A percentile compares a stretch with the other conserved stretches of the same genome.
Conservation (phyloP, 306 rosid species). For the Potentilla sterilis region DNA sequence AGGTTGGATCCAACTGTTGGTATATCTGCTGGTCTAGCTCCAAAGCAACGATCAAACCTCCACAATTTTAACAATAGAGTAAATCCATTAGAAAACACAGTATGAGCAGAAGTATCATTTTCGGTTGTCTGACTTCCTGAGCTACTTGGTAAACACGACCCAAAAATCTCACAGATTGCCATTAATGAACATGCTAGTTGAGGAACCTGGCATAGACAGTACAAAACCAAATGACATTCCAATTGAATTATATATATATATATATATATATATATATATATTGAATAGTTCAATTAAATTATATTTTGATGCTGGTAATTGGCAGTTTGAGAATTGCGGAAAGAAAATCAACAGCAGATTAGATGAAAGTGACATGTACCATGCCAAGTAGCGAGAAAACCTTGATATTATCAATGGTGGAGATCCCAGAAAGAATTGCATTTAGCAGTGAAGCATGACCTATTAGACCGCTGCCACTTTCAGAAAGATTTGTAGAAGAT, state of each 20-base stretch:
- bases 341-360: neutral
- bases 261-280: too few species aligned
- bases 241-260: neutral
- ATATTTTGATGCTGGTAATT: neutral
- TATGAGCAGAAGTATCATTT: constrained; percentile 79
- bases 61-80: constrained; percentile 83
- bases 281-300: too few species aligned
- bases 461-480: constrained; percentile 65
- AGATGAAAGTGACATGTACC: constrained; percentile 45
- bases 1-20: constrained; percentile 84
- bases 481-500: constrained; percentile 55
- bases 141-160: constrained; percentile 76
- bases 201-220: constrained; percentile 65
- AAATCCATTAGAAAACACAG: constrained; percentile 90
- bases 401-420: constrained; percentile 80
- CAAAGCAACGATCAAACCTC: constrained; percentile 78
- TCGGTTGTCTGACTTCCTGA: constrained; percentile 59
- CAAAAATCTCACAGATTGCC: constrained; percentile 97
- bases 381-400: constrained; percentile 86
- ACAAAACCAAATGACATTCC: constrained; percentile 7
- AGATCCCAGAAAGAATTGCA: constrained; percentile 67
- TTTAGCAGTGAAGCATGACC: constrained; percentile 73
- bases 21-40: constrained; percentile 71
- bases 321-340: neutral
- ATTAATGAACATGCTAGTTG: constrained; percentile 94